Conservation (phyloP, 805 yeast species). For the Gaillardinia entomophila region DNA sequence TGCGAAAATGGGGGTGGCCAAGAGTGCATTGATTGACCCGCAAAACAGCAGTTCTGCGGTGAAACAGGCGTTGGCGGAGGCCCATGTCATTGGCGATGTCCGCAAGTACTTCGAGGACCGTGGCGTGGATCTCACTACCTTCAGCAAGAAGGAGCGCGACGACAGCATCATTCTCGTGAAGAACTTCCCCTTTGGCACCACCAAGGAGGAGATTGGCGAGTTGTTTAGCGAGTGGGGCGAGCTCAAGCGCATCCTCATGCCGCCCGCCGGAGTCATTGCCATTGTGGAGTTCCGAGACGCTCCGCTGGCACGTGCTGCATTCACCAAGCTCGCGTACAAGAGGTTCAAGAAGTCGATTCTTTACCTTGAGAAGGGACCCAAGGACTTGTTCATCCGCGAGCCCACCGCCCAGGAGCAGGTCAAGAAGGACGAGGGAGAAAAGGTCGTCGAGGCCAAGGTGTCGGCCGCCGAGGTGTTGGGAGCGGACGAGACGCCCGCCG, state of each 20-base stretch:
- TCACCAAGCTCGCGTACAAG: slow-evolving; percentile 79
- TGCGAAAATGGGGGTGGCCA: slow-evolving; percentile 70
- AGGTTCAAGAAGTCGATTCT: slow-evolving; percentile 82
- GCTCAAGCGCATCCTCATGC: slow-evolving; percentile 77
- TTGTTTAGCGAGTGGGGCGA: slow-evolving; percentile 78
- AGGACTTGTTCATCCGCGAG: slow-evolving; percentile 62
- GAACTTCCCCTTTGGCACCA: slow-evolving; percentile 87
- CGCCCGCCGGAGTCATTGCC: slow-evolving; percentile 95
- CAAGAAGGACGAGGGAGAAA: slow-evolving; percentile 14
- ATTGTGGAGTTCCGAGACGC: slow-evolving; percentile 82
- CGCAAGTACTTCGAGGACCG: slow-evolving; percentile 78
- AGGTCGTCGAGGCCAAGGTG: slow-evolving; percentile 39
- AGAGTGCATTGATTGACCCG: slow-evolving; percentile 82
- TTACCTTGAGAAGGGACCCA: slow-evolving; percentile 93
- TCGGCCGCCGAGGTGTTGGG: slow-evolving; percentile 42
- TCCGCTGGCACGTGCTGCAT: slow-evolving; percentile 84
- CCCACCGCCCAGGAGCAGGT: slow-evolving; percentile 37
- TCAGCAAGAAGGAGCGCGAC: slow-evolving; percentile 62
- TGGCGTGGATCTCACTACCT: slow-evolving; percentile 78
- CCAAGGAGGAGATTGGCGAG: slow-evolving; percentile 73
- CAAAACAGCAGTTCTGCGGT: slow-evolving; percentile 85
- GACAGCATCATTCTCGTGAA: slow-evolving; percentile 79
- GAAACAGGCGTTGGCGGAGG: slow-evolving; percentile 95
- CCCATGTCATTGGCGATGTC: slow-evolving; percentile 89
- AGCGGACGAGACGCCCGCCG: slow-evolving; percentile 12